A percentile compares a stretch with the other conserved stretches of the same genome.
phyloP scores from a whole-genome alignment of 441 rosid species.

The Populus hybrid region DNA sequence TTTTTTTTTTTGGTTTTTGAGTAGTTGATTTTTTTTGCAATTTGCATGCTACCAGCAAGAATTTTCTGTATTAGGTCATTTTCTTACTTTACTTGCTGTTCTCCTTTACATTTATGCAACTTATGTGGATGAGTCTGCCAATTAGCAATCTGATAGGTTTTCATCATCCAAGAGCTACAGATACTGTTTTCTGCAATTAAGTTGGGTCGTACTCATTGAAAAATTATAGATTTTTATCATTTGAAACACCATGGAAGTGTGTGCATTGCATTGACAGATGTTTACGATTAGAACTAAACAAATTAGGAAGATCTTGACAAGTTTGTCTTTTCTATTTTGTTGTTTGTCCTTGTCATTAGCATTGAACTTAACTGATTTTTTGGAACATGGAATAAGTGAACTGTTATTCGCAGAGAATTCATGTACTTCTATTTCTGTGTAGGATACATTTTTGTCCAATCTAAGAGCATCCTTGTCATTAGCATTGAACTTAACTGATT shows the following conservation, averaged over 20 bases:
- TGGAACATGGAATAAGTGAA: background rate
- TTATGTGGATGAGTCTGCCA: background rate
- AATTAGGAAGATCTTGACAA: background rate
- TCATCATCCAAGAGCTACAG: background rate
- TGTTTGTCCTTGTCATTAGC: background rate
- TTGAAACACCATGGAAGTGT: background rate
- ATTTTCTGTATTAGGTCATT: background rate
- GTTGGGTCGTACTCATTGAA: background rate
- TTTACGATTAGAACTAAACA: background rate
- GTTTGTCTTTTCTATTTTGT: background rate
- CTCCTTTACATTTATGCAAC: background rate
- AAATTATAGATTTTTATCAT: background rate
- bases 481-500: no score
- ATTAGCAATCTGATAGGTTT: background rate
- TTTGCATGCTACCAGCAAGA: background rate
- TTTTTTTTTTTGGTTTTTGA: background rate
- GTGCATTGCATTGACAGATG: background rate
- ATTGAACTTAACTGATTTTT: background rate
- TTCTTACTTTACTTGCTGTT: background rate
- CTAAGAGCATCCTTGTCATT: constrained; percentile 65
- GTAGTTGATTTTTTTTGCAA: background rate
- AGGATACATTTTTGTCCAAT: constrained; percentile 66
- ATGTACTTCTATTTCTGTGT: constrained; percentile 15
- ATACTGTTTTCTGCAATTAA: background rate
- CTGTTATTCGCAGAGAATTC: background rate